Base-by-base conservation (phyloP, 306 rosid genomes). In the Pyrus betulifolia region DNA sequence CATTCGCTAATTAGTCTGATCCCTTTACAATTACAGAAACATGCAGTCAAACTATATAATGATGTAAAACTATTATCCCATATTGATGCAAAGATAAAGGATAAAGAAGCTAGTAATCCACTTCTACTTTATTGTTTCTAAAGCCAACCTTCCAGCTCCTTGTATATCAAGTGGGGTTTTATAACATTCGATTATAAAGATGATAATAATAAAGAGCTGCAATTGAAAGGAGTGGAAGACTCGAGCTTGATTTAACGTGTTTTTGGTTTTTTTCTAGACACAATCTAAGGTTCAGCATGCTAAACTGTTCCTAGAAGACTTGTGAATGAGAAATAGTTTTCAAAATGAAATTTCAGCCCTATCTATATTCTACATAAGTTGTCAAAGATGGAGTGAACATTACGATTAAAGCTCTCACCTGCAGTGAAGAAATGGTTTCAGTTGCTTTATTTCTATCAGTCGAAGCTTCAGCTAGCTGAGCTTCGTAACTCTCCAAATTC, bases 401-500 rank as follows among this genome's bases (percentile, higher is more conserved):
- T 76, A 71, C 59, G 64, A 76, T 35, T 72, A 67, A 40, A 71
- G 74, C 81, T 81, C 82, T 79, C 77, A 91, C 99, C 97, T 91
- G 99, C 72, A 96, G 82, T 58, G 96, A 91, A 85, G 98, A 91
- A 83, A 91, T 91, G 66, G 90, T 89, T 83, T 89, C 97, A 66
- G 92, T 79, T 58, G 98, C 99, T 86, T 92, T 96, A 57, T 67
- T 88, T 87, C 98, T 89, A 67, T 92, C 98, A 3, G 97, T 88
- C 59, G 90, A 67, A 49, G 96, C 99, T 84, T 96, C 99, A 73
- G 90, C 93, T 79, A 96, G 90, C 84, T 96, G 99, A 38, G 89
- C 92, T 89, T 96, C 97, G 88, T 92, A 85, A 82, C 92, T 89
- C 87, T 91, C 94, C 86, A 92, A 81, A 79, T 78, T 92, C 99